Conservation (phyloP, 2,329 filamentous ascomycete species). For the Pseudomassariella vexata region DNA sequence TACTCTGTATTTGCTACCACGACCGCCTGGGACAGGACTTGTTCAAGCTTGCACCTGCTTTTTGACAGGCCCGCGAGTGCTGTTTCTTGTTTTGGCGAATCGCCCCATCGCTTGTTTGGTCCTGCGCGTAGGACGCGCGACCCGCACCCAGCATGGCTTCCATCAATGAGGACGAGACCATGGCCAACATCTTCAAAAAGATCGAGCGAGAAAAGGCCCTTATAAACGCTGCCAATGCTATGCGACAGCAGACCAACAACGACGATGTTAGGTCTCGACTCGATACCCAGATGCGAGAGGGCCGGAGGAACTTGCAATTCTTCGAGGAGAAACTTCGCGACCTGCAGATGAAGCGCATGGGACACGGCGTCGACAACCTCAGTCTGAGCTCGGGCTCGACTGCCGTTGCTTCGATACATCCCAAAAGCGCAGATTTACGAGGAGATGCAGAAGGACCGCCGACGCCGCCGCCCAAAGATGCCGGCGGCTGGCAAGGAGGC, state of each 20-base stretch:
- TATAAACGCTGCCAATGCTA: slow-evolving; percentile 87
- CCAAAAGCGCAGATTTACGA: slow-evolving; percentile 39
- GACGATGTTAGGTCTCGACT: slow-evolving; percentile 83
- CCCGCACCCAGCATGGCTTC: slow-evolving; percentile 41
- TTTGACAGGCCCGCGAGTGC: not conserved
- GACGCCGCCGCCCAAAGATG: slow-evolving; percentile 70
- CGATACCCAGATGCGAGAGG: slow-evolving; percentile 91
- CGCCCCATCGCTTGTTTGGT: slow-evolving; percentile 10
- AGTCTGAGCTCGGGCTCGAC: slow-evolving; percentile 48
- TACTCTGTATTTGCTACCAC: not conserved
- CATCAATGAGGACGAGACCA: slow-evolving; percentile 57
- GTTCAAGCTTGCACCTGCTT: not conserved
- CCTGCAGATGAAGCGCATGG: slow-evolving; percentile 74
- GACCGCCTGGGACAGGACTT: not conserved
- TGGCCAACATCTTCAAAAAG: slow-evolving; percentile 86
- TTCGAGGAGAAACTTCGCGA: slow-evolving; percentile 89
- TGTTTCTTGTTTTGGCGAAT: not conserved
- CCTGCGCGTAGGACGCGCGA: slow-evolving; percentile 31
- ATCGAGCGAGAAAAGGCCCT: slow-evolving; percentile 96
- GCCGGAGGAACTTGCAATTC: slow-evolving; percentile 88
- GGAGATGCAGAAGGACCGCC: slow-evolving; percentile 44
- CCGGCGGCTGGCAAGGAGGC: slow-evolving; percentile 31
- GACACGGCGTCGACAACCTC: slow-evolving; percentile 62
- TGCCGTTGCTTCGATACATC: slow-evolving; percentile 29
- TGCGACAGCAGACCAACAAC: slow-evolving; percentile 95